These are phyloP conservation scores for Lepidium campestre DNA, from an alignment of 441 rosid genomes.

Conservation along the genomic window DNA sequence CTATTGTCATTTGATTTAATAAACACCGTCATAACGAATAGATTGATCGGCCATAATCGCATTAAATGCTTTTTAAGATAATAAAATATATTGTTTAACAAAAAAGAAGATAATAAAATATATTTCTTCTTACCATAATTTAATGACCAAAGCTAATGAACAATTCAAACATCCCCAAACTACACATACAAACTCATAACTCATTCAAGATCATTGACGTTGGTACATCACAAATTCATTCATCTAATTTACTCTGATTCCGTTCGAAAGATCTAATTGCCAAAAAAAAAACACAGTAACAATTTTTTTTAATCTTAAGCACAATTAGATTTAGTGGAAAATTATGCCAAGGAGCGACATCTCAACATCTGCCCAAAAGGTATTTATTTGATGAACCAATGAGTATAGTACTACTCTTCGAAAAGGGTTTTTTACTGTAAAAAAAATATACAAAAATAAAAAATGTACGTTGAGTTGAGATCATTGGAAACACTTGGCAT, in stretches of 20 bases:
- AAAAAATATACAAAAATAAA: not conserved
- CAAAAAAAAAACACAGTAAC: not conserved
- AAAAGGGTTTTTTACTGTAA: not conserved
- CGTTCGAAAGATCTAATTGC: not conserved
- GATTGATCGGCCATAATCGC: not conserved
- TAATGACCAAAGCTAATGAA: not conserved
- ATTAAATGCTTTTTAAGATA: not conserved
- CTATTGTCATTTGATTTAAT: not conserved
- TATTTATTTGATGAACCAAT: constrained; percentile 2
- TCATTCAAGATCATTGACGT: not conserved
- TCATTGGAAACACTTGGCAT: constrained; percentile 1
- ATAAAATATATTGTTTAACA: no score
- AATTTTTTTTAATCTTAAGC: not conserved
- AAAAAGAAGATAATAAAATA: not conserved
- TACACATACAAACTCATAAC: not conserved
- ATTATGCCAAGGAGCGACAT: not conserved
- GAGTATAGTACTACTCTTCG: not conserved
- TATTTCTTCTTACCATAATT: not conserved
- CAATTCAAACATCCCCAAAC: not conserved
- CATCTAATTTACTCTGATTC: not conserved
- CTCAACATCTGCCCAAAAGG: not conserved
- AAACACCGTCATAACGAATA: constrained; percentile 3
- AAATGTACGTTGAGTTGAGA: not conserved
- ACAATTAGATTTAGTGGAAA: not conserved
- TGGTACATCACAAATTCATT: not conserved